Percentiles rank a stretch among this genome's conserved stretches.
phyloP scores from a whole-genome alignment of 164 flowering plant species.

The Nymphaea thermarum region DNA sequence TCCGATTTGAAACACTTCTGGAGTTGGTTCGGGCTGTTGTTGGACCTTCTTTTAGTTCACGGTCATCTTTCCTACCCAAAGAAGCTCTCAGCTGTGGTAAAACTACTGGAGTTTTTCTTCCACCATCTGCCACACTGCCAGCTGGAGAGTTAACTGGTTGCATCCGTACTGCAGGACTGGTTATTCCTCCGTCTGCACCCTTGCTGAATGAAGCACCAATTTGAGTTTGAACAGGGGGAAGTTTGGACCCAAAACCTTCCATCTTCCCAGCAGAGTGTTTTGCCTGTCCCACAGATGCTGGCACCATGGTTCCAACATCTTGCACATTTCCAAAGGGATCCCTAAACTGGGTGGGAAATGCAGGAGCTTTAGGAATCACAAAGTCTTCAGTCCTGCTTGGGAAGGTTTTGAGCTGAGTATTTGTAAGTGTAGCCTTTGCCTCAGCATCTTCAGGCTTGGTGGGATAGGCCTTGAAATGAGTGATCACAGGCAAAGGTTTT shows the following conservation, averaged over 20 bases:
- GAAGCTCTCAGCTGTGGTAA: conserved; percentile 19
- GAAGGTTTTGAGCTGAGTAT: conserved; percentile 5
- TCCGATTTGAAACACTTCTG: conserved; percentile 11
- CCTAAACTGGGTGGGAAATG: conserved; percentile 9
- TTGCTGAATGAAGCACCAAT: conserved; percentile 14
- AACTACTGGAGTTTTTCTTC: conserved; percentile 2
- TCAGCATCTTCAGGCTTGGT: conserved; percentile 5
- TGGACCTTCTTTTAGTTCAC: conserved; percentile 18
- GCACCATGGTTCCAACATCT: conserved; percentile 10
- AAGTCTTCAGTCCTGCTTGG: conserved; percentile 9
- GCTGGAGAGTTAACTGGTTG: background rate
- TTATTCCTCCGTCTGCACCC: conserved; percentile 6
- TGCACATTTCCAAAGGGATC: conserved; percentile 8
- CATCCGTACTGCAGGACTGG: background rate
- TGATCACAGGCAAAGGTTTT: background rate
- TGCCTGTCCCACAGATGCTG: background rate
- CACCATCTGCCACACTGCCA: background rate
- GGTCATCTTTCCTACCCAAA: conserved; percentile 22
- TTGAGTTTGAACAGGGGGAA: conserved; percentile 10
- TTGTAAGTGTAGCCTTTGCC: background rate
- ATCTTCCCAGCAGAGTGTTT: conserved; percentile 9
- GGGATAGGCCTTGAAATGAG: conserved; percentile 6
- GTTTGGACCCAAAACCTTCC: conserved; percentile 20
- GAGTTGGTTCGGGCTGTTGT: conserved; percentile 14
- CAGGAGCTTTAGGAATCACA: conserved; percentile 9